Evolutionary conservation across 2,329 filamentous ascomycete genomes (phyloP).

Genomic region (Phoma sp.): DNA sequence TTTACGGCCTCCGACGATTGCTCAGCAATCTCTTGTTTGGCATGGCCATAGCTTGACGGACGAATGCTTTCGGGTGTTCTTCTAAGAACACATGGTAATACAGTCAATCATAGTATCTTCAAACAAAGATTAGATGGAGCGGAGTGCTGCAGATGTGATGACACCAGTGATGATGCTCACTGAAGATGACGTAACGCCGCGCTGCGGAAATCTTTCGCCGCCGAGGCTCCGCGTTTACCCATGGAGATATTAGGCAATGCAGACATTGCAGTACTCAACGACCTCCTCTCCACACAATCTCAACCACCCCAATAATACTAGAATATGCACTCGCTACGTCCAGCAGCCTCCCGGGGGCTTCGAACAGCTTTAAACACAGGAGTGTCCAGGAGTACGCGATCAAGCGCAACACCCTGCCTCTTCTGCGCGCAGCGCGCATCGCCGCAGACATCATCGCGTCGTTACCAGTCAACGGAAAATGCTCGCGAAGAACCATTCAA

Average conservation of each 20-base stretch:
- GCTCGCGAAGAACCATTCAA: constrained; percentile 27
- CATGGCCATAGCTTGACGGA: constrained; percentile 5
- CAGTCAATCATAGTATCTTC: neutral
- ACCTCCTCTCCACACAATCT: neutral
- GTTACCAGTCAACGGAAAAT: constrained; percentile 34
- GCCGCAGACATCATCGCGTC: constrained; percentile 20
- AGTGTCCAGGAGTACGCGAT: constrained; percentile 20
- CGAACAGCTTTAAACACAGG: constrained; percentile 31
- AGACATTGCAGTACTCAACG: constrained; percentile 16
- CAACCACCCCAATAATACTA: too few relatives aligned
- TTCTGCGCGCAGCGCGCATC: constrained; percentile 30
- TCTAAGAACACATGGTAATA: too few relatives aligned
- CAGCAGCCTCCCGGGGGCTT: constrained; percentile 33
- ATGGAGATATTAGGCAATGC: neutral
- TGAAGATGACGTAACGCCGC: constrained; percentile 26
- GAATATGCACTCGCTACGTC: constrained; percentile 32
- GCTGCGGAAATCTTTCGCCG: constrained; percentile 22
- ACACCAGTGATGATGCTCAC: constrained; percentile 5
- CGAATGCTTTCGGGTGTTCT: neutral
- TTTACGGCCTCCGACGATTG: constrained; percentile 13
- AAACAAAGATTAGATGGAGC: too few relatives aligned
- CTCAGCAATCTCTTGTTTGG: constrained; percentile 6
- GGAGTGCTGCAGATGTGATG: neutral
- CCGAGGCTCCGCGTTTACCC: constrained; percentile 5
- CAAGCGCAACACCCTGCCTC: constrained; percentile 31